A percentile compares a stretch with the other conserved stretches of the same genome.
Evolutionary conservation across 352 stramenopile genomes (phyloP).

Genomic region (Globisporangium echinulatum): DNA sequence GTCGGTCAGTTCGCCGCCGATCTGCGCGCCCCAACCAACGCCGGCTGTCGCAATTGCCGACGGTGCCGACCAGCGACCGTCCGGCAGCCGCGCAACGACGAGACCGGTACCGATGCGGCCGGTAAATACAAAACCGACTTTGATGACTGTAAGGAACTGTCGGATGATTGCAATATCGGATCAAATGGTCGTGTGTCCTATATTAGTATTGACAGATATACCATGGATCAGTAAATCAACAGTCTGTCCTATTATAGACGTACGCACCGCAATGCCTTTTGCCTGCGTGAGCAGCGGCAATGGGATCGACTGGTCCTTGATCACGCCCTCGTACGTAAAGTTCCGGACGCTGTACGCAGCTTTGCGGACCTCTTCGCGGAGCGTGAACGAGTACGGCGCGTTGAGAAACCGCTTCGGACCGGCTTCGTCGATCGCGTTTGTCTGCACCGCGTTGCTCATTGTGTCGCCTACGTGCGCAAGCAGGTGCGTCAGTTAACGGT

Average conservation of each 20-base stretch:
- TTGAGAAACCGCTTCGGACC: conserved; percentile 75
- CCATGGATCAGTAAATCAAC: no score
- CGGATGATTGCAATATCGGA: background rate
- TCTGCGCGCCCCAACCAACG: conserved; percentile 86
- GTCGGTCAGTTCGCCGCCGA: conserved; percentile 91
- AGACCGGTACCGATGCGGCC: conserved; percentile 89
- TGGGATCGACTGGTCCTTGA: conserved; percentile 89
- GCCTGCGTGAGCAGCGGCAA: conserved; percentile 82
- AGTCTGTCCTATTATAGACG: no score
- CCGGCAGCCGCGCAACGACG: conserved; percentile 86
- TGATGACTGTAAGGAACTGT: conserved; percentile 90
- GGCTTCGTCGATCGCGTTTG: conserved; percentile 57
- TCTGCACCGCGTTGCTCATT: conserved; percentile 79
- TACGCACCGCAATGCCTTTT: conserved; percentile 82
- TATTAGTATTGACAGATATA: no score
- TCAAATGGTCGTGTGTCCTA: background rate
- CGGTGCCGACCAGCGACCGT: conserved; percentile 94
- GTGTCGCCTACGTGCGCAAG: conserved; percentile 31
- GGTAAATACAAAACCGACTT: conserved; percentile 85
- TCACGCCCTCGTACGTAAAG: conserved; percentile 83
- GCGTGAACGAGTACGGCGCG: conserved; percentile 83
- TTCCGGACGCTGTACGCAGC: conserved; percentile 91
- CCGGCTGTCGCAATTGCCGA: conserved; percentile 92
- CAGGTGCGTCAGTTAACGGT: background rate
- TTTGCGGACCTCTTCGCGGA: conserved; percentile 91